Base-by-base conservation (phyloP, 441 rosid genomes). In the Lepidium campestre region DNA sequence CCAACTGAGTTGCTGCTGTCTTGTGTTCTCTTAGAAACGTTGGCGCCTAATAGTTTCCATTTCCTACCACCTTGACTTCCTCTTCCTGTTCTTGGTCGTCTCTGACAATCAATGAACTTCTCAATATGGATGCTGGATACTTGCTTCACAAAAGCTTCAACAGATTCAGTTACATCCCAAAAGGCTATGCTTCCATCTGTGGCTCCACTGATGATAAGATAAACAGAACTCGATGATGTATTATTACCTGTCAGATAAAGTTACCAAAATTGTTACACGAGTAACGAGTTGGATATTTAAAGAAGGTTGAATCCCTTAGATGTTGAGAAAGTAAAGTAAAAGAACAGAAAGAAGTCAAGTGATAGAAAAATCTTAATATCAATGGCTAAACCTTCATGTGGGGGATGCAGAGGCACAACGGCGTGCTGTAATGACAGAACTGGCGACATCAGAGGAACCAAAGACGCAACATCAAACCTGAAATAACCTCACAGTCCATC, bases 31-130 rank as follows among this genome's bases (percentile, higher is more conserved):
- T 75, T 81, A 35, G 68, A 64, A 37, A 45, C 41, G 52, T 67
- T 57, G 36, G 70, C 22, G 61, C 71, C 73, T 56, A 85, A 66
- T 4, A 83, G 78, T 78, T 85, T 81, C 97, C 96, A 84, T 84
- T 86, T 77, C 73, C 97, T 80, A 70, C 98, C 99, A 72, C 98
- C 97, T 74, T 89, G 98, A 76, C 97, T 94, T 80, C 98, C 98
- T 72, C 99, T 87, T 52, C 98, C 98, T 14, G 97, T 94, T 54
- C 89, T 84, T 35, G 99, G 98, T 54, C 97, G 82, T 81, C 82
- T 83, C 66, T 78, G 90, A 76, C 81, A 82, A 72, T 83, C 89
- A 58, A 77, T 77, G 68, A 83, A 78, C 45, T 82, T 84, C 63
- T 81, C 91, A 18, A 79, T 62, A 67, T 84, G 79, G 64, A 85